These are phyloP conservation scores for Cornus suecica DNA, from an alignment of 148 eudicot species.

Conservation along the genomic window DNA sequence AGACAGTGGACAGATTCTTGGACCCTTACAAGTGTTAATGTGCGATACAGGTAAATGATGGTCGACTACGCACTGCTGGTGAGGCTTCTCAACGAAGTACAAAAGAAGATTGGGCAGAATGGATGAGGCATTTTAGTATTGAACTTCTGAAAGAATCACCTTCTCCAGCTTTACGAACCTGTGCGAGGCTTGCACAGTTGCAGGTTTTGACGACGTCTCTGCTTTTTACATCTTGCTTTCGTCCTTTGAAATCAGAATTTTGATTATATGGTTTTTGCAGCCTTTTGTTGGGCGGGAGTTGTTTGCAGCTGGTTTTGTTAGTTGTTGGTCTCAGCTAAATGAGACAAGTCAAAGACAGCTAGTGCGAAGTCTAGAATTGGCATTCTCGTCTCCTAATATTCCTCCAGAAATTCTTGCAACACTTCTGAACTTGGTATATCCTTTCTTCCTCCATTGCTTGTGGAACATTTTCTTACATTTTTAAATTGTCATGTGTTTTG, in stretches of 20 bases:
- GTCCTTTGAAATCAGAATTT: conserved; percentile 7
- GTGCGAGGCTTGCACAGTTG: conserved; percentile 95
- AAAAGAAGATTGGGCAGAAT: conserved; percentile 99
- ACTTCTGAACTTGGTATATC: conserved; percentile 83
- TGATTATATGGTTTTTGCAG: conserved; percentile 47
- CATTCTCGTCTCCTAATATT: conserved; percentile 96
- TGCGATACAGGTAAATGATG: conserved; percentile 85
- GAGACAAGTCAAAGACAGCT: conserved; percentile 82
- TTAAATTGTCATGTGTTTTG: not conserved
- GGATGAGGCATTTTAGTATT: conserved; percentile 99
- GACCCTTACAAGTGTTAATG: not conserved
- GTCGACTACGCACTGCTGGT: conserved; percentile 81
- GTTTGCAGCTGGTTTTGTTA: conserved; percentile 98
- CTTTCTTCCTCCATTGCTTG: not conserved
- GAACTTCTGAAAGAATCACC: conserved; percentile 94
- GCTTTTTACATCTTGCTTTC: not conserved
- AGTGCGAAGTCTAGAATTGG: conserved; percentile 87
- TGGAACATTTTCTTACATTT: not conserved
- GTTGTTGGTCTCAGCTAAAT: conserved; percentile 92
- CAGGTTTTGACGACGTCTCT: conserved; percentile 46
- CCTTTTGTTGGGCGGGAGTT: conserved; percentile 96
- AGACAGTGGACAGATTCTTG: not conserved
- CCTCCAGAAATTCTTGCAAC: conserved; percentile 97
- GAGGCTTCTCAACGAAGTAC: conserved; percentile 99
- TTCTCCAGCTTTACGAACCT: conserved; percentile 92